phyloP scores from a whole-genome alignment of 139 green algal genomes.

The Chlamydomonas urium region DNA sequence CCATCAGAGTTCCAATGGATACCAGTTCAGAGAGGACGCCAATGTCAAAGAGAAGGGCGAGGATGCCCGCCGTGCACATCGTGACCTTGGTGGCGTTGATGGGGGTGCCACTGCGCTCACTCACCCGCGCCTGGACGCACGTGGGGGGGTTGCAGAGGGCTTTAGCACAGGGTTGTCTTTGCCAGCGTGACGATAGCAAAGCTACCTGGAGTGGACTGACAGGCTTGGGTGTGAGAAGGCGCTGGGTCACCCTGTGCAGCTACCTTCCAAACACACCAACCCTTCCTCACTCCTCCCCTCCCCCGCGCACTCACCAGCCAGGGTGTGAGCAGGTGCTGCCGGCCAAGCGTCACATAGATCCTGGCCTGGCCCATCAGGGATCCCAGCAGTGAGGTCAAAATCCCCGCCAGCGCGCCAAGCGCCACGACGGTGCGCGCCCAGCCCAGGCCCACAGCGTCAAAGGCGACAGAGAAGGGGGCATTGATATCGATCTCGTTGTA shows the following conservation, averaged over 20 bases:
- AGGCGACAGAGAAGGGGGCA: conserved; percentile 64
- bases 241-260: too few species aligned
- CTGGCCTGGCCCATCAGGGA: conserved; percentile 71
- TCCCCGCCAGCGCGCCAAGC: conserved; percentile 56
- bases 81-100: conserved; percentile 55
- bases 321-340: conserved; percentile 67
- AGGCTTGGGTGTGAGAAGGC: too few species aligned
- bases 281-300: not conserved
- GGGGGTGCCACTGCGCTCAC: conserved; percentile 46
- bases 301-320: conserved; percentile 45
- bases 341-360: conserved; percentile 74
- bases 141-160: not conserved
- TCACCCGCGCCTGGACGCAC: conserved; percentile 43
- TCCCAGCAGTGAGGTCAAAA: conserved; percentile 64
- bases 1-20: conserved; percentile 79
- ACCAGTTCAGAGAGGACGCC: conserved; percentile 78
- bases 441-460: conserved; percentile 38
- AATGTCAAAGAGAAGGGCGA: conserved; percentile 78
- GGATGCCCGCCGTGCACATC: conserved; percentile 46
- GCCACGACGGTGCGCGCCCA: conserved; percentile 53
- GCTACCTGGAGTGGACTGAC: too few species aligned
- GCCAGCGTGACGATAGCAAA: too few species aligned
- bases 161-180: too few species aligned
- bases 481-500: conserved; percentile 17
- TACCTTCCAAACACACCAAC: too few species aligned